Evolutionary conservation across 805 yeast genomes (phyloP).

Genomic region (Sporopachydermia quercuum): DNA sequence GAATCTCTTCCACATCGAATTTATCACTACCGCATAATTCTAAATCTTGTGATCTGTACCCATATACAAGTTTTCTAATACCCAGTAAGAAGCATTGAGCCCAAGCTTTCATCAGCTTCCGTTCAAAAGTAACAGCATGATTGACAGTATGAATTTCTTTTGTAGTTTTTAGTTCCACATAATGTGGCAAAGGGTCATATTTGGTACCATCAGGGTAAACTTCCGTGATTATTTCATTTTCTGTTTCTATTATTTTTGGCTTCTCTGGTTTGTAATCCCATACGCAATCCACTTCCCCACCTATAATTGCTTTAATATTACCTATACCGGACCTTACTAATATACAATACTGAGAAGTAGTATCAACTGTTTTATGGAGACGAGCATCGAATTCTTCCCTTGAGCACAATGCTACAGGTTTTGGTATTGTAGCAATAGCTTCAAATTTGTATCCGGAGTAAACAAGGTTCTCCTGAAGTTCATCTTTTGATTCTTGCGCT

Average conservation of each 20-base stretch:
- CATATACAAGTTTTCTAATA: slow-evolving; percentile 65
- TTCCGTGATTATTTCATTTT: slow-evolving; percentile 10
- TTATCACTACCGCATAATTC: slow-evolving; percentile 58
- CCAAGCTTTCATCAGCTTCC: slow-evolving; percentile 73
- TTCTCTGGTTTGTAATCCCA: slow-evolving; percentile 59
- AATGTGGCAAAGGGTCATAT: slow-evolving; percentile 46
- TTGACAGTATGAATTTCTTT: slow-evolving; percentile 37
- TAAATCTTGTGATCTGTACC: slow-evolving; percentile 67
- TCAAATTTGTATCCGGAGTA: slow-evolving; percentile 82
- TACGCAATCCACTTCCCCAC: slow-evolving; percentile 88
- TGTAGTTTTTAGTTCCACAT: slow-evolving; percentile 74
- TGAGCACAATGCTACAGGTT: slow-evolving; percentile 59
- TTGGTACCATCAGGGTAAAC: slow-evolving; percentile 7
- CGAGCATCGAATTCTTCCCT: slow-evolving; percentile 59
- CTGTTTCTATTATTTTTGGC: slow-evolving; percentile 6
- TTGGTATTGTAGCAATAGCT: slow-evolving; percentile 52
- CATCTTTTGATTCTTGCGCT: slow-evolving; percentile 18
- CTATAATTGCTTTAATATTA: slow-evolving; percentile 46
- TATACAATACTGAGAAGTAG: slow-evolving; percentile 62
- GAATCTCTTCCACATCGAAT: slow-evolving; percentile 64
- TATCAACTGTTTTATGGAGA: slow-evolving; percentile 41
- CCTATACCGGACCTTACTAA: slow-evolving; percentile 85
- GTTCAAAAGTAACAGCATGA: slow-evolving; percentile 54
- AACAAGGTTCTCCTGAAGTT: slow-evolving; percentile 25
- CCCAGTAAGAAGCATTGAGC: slow-evolving; percentile 88